Evolutionary conservation across 805 yeast genomes (phyloP).

Genomic region (Clavispora phyllophila): DNA sequence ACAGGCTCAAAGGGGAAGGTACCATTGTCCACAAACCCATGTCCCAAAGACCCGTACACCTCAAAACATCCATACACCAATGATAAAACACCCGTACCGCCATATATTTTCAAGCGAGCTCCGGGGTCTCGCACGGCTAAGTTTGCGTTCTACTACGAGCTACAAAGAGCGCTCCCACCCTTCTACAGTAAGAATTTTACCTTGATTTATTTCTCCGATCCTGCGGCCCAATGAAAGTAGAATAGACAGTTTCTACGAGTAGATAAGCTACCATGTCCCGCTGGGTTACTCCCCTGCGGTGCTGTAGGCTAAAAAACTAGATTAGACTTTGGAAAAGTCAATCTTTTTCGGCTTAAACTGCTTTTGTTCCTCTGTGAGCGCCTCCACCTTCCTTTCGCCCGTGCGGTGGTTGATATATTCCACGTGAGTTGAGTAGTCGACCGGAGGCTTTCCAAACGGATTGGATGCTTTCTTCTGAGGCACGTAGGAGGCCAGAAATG

Average conservation of each 20-base stretch:
- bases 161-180: too few species aligned
- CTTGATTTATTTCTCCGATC: neutral
- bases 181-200: too few species aligned
- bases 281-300: too few species aligned
- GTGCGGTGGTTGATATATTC: slow-evolving; percentile 40
- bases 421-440: slow-evolving; percentile 32
- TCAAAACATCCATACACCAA: neutral
- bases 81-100: neutral
- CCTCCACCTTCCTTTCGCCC: slow-evolving; percentile 30
- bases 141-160: too few species aligned
- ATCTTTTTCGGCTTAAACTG: slow-evolving; percentile 36
- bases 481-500: slow-evolving; percentile 2
- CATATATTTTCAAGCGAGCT: too few species aligned
- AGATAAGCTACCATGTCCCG: neutral
- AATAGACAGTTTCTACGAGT: neutral
- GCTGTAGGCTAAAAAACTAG: neutral
- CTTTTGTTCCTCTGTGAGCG: slow-evolving; percentile 25
- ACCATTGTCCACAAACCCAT: neutral
- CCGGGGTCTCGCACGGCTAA: too few species aligned
- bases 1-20: too few species aligned
- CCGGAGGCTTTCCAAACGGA: slow-evolving; percentile 22
- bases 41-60: neutral
- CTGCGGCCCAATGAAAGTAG: neutral
- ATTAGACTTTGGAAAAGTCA: slow-evolving; percentile 16
- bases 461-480: slow-evolving; percentile 14